Evolutionary conservation across 106 monocot species (phyloP), one percentile per base, ranked within the genome.

Genomic region (Phalaenopsis aphrodite): DNA sequence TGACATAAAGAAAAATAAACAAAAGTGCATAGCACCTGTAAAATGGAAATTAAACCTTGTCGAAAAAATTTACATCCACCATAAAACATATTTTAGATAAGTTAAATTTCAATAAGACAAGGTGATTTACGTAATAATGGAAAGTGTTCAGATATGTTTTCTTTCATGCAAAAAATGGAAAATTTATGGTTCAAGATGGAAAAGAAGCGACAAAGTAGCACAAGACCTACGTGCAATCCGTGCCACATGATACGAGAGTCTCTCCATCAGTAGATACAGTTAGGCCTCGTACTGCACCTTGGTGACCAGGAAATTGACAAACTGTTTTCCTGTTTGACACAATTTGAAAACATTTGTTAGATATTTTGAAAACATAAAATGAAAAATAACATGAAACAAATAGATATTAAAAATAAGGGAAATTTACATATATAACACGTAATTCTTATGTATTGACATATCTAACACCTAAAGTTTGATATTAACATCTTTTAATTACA

Each of bases 211-310:
- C 39, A 69, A 69, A 69, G 39, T 12, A 69, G 69, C 30, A 69
- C 12, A 43, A 43, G 10, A 91, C 93, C 84, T 49, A 95, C 98
- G 78, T 93, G 87, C 85, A 85, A 87, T 99, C 98, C 43, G 84
- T 86, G 42, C 98, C 98, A 79, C 98, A 99, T 6, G 98, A 99
- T 84, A 99, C 78, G 12, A 99, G 94, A 85, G 87, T 47, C 30
- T 85, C 84, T 42, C 98, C 98, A 84, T 99, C 89, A 23, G 90
- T 94, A 65, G 94, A 94, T 78, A 85, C 89, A 42, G 93, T 83
- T 82, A 99, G 79, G 19, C 94, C 98, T 72, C 82, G 75, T 5
- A 95, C 98, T 81, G 91, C 87, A 76, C 98, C 98, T 81, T 89
- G 86, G 77, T 94, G 98, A 47, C 89, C 98, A 82, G 88, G 85